Evolutionary conservation across 2,329 filamentous ascomycete species (phyloP).

Genomic region (Clathrospora elynae): DNA sequence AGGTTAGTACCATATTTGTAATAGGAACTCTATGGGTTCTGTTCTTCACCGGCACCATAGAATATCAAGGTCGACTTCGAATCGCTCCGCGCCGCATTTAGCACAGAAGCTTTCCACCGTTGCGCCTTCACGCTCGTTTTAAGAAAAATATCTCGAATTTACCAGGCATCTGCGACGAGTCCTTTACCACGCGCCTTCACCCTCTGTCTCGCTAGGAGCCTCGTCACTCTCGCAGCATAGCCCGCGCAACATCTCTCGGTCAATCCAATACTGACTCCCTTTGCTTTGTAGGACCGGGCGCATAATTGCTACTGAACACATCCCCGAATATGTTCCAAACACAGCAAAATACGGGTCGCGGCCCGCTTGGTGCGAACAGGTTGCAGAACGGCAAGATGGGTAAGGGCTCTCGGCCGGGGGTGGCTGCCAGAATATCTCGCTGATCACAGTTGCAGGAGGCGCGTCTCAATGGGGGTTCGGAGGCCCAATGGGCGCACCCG

Average conservation of each 20-base stretch:
- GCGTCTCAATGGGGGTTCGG: slow-evolving; percentile 64
- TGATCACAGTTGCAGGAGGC: slow-evolving; percentile 51
- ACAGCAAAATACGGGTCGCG: slow-evolving; percentile 57
- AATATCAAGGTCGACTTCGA: slow-evolving; percentile 23
- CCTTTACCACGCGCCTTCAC: slow-evolving; percentile 4
- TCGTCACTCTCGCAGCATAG: not conserved
- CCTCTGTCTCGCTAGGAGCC: not conserved
- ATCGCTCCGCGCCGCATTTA: slow-evolving; percentile 14
- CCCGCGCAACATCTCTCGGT: slow-evolving; percentile 1
- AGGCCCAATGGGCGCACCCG: slow-evolving; percentile 58
- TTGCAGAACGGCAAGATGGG: slow-evolving; percentile 62
- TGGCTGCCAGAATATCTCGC: slow-evolving; percentile 11
- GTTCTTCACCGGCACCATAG: slow-evolving; percentile 29
- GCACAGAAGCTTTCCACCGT: slow-evolving; percentile 10
- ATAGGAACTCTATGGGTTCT: slow-evolving; percentile 59
- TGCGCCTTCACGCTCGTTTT: slow-evolving; percentile 1
- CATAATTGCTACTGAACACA: slow-evolving; percentile 59
- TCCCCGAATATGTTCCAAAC: slow-evolving; percentile 57
- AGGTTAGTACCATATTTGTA: slow-evolving; percentile 23
- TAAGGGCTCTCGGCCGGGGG: slow-evolving; percentile 37
- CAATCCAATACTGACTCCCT: slow-evolving; percentile 17
- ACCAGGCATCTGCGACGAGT: not conserved
- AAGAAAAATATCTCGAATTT: not conserved
- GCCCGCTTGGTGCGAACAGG: slow-evolving; percentile 55
- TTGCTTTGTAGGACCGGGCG: slow-evolving; percentile 52